Evolutionary conservation across 371 early-diverging fungal species (phyloP).

Genomic region (Rhizopus arrhizus): DNA sequence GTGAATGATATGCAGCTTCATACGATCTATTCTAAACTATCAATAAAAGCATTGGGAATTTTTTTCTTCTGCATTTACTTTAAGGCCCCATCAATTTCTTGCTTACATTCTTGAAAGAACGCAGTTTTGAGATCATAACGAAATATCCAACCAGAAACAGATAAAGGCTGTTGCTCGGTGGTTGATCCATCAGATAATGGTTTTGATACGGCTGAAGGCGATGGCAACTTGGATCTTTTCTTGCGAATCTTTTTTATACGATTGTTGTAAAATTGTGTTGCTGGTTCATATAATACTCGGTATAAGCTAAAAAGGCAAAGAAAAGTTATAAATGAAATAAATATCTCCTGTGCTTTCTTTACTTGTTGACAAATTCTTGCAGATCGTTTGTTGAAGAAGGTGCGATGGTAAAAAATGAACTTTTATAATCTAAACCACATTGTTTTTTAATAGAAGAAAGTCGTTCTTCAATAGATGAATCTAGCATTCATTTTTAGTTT

Average conservation of each 20-base stretch:
- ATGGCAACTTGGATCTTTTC: slow-evolving; percentile 67
- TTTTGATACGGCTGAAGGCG: slow-evolving; percentile 43
- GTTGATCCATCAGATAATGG: slow-evolving; percentile 34
- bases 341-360: slow-evolving; percentile 13
- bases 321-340: background rate
- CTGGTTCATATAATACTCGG: slow-evolving; percentile 66
- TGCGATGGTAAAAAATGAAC: slow-evolving; percentile 66
- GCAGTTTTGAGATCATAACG: slow-evolving; percentile 85
- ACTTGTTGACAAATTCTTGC: slow-evolving; percentile 72
- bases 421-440: slow-evolving; percentile 66
- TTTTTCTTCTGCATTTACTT: slow-evolving; percentile 43
- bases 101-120: slow-evolving; percentile 75
- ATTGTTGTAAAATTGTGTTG: slow-evolving; percentile 74
- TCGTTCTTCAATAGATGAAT: slow-evolving; percentile 68
- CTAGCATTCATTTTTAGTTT: slow-evolving; percentile 19
- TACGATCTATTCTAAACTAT: slow-evolving; percentile 53
- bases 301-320: slow-evolving; percentile 54
- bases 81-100: slow-evolving; percentile 76
- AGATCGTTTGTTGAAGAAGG: slow-evolving; percentile 55
- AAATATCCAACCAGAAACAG: slow-evolving; percentile 72
- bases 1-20: slow-evolving; percentile 67
- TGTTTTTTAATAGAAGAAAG: slow-evolving; percentile 61
- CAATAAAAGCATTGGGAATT: background rate
- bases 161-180: slow-evolving; percentile 47
- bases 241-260: slow-evolving; percentile 71